phyloP scores from a whole-genome alignment of 2,329 filamentous ascomycete genomes.

The Verticillium nubilum region DNA sequence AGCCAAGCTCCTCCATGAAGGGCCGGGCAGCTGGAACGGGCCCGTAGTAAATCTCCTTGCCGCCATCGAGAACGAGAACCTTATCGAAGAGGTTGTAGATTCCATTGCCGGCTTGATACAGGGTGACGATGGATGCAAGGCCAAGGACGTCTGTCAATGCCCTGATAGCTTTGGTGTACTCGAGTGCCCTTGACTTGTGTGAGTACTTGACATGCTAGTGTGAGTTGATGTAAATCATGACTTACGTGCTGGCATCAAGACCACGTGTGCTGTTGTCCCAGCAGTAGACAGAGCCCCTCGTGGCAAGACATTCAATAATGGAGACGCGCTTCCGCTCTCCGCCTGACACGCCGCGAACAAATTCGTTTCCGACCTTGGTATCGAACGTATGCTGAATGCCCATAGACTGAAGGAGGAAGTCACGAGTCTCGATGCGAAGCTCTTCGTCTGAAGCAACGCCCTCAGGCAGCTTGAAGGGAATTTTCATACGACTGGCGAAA shows the following conservation, averaged over 20 bases:
- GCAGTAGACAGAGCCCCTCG: slow-evolving; percentile 53
- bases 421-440: slow-evolving; percentile 37
- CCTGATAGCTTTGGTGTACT: slow-evolving; percentile 56
- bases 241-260: slow-evolving; percentile 56
- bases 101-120: slow-evolving; percentile 66
- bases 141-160: slow-evolving; percentile 59
- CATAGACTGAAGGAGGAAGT: slow-evolving; percentile 54
- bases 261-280: slow-evolving; percentile 66
- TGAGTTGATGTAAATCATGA: background rate
- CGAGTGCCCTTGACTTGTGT: slow-evolving; percentile 37
- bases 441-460: slow-evolving; percentile 36
- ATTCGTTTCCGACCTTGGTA: slow-evolving; percentile 65
- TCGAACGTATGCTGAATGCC: slow-evolving; percentile 53
- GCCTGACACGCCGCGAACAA: slow-evolving; percentile 60
- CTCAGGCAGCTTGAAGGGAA: slow-evolving; percentile 41
- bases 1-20: slow-evolving; percentile 62
- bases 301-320: slow-evolving; percentile 59
- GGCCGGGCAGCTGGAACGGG: slow-evolving; percentile 50
- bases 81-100: slow-evolving; percentile 69
- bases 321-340: slow-evolving; percentile 66
- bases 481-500: slow-evolving; percentile 60
- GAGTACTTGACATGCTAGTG: slow-evolving; percentile 1
- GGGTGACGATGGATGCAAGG: slow-evolving; percentile 54
- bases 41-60: slow-evolving; percentile 62
- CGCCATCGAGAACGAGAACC: slow-evolving; percentile 61